Evolutionary conservation across 768 basidiomycete species (phyloP), one percentile per base, ranked within the genome.

Genomic region (Termitomyces eurrhizus): DNA sequence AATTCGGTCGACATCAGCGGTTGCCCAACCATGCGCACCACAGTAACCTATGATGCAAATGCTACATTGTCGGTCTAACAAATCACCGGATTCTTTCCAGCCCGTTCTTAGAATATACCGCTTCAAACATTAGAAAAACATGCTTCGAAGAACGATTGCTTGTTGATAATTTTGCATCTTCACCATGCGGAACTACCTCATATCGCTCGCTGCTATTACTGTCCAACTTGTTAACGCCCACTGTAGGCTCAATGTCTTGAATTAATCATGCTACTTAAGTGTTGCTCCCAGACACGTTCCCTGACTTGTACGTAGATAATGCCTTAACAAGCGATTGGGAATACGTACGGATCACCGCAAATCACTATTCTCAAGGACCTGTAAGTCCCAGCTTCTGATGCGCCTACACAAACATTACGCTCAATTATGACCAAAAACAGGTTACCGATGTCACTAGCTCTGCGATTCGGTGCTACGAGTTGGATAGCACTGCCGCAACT

Each of bases 381-480:
- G 73, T 75, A 59, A 62, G 70, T 60, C 44, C n/a, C 50, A 11
- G 45, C 46, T 37, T 36, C 18, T 46, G 24, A 7, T 29, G 4
- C 21, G 2, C 41, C 35, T 35, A 3, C 7, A n/a, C 29, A 42
- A 53, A 7, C 18, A 45, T 32, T 32, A 21, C 26, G 18, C 21
- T 29, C 8, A 12, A 39, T 26, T 16, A 16, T n/a, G 18, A 24
- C 18, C 21, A 18, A 46, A 44, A 44, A 44, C n/a, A 75, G 74
- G 71, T 75, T 7, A 73, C 70, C 3, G 74, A 75, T 59, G 71
- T 74, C 33, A 70, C 65, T 1, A 74, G 72, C 62, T 66, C 69
- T n/a, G 72, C 74, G 3, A 69, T 75, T 58, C 69, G 74, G 8
- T 75, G 74, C 62, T 75, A 73, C 53, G 73, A 74, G 54, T 64